Conservation (phyloP, 2,329 filamentous ascomycete genomes). For the Colletotrichum graminicola region DNA sequence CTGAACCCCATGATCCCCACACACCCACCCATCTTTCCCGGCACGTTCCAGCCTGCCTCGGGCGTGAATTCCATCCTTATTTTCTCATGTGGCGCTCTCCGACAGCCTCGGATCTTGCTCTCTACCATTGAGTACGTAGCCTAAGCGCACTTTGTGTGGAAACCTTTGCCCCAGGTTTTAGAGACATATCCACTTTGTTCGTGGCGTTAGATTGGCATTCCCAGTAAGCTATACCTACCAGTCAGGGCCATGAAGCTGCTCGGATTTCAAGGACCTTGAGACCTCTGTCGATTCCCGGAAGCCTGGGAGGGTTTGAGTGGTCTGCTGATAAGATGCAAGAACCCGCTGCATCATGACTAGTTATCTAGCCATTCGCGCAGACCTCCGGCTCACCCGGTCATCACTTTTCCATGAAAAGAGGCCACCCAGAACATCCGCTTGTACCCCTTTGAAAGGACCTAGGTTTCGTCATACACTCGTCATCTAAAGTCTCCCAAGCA, state of each 20-base stretch:
- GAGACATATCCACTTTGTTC: constrained; percentile 19
- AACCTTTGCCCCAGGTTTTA: constrained; percentile 2
- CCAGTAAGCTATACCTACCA: constrained; percentile 4
- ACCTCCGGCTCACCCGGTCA: not conserved
- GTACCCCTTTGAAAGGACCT: not conserved
- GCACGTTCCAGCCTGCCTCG: constrained; percentile 32
- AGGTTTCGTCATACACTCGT: constrained; percentile 25
- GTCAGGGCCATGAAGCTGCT: not conserved
- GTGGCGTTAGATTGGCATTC: constrained; percentile 33
- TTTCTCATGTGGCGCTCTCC: constrained; percentile 21
- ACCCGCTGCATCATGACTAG: not conserved
- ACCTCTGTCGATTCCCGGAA: not conserved
- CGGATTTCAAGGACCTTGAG: not conserved
- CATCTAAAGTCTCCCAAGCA: not conserved
- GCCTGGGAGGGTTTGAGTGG: not conserved
- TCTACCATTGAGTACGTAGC: constrained; percentile 22
- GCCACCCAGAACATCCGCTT: not conserved
- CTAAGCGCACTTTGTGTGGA: not conserved
- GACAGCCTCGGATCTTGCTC: constrained; percentile 41
- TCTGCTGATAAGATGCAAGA: constrained; percentile 26
- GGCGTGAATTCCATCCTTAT: constrained; percentile 8
- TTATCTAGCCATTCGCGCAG: constrained; percentile 2
- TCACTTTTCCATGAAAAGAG: not conserved
- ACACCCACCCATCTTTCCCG: constrained; percentile 37
- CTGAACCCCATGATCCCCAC: constrained; percentile 39